These are phyloP conservation scores for Caloboletus inedulis DNA, from an alignment of 1,284 basidiomycete genomes.

Conservation along the genomic window DNA sequence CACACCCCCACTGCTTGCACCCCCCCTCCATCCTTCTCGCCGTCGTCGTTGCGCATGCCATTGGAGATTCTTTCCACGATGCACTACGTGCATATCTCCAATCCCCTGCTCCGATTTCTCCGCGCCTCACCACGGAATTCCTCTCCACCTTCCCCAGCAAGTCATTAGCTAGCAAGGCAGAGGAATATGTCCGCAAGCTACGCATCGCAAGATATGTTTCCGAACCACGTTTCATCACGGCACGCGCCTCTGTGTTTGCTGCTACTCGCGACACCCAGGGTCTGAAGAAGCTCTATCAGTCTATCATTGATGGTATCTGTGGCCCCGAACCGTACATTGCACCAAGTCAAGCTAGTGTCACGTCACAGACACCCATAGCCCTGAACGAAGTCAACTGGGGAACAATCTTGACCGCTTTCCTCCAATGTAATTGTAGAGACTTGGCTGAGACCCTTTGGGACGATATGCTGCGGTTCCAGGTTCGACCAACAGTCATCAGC, in stretches of 20 bases:
- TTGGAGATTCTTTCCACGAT: conserved; percentile 48
- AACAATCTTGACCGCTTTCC: conserved; percentile 58
- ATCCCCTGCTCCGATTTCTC: conserved; percentile 38
- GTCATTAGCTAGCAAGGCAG: conserved; percentile 38
- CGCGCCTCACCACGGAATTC: conserved; percentile 36
- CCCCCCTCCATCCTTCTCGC: conserved; percentile 46
- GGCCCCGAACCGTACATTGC: conserved; percentile 48
- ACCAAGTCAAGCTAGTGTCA: conserved; percentile 35
- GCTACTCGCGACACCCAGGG: conserved; percentile 27
- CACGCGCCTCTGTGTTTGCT: conserved; percentile 47
- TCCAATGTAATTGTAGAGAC: conserved; percentile 50
- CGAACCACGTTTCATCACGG: conserved; percentile 47
- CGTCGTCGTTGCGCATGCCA: conserved; percentile 57
- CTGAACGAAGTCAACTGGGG: conserved; percentile 59
- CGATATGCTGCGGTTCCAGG: conserved; percentile 50
- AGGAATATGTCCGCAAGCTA: conserved; percentile 46
- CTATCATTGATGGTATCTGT: conserved; percentile 48
- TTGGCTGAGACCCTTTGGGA: conserved; percentile 62
- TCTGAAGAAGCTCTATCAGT: conserved; percentile 47
- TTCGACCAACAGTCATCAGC: conserved; percentile 47
- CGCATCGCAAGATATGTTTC: conserved; percentile 49
- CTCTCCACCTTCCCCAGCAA: conserved; percentile 37
- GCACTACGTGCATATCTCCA: conserved; percentile 47
- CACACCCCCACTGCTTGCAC: conserved; percentile 10
- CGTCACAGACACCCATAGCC: conserved; percentile 41